Conservation (phyloP, 78 protist species). For the Reticulomyxa filosa region DNA sequence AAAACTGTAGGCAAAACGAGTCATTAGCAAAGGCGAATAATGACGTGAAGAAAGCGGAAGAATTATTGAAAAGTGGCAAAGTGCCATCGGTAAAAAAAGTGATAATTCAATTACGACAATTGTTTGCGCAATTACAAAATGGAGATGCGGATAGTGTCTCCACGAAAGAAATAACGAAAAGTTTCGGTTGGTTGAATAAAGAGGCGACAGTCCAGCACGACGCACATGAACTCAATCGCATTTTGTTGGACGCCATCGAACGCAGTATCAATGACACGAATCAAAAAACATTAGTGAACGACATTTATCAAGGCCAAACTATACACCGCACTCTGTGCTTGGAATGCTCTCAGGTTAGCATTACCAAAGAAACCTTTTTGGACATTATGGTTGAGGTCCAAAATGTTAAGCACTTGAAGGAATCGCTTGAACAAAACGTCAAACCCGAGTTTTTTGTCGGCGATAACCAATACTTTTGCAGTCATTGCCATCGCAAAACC, state of each 20-base stretch:
- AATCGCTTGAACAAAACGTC: neutral
- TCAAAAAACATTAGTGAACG: neutral
- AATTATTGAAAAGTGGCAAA: no score
- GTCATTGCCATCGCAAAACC: neutral
- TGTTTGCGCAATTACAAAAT: neutral
- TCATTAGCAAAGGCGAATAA: no score
- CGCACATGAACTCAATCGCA: neutral
- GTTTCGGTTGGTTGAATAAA: neutral
- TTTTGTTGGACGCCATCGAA: conserved; percentile 2
- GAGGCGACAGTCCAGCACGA: neutral
- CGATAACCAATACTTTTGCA: conserved; percentile 6
- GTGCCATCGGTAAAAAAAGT: no score
- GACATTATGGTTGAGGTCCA: neutral
- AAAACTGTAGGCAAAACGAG: no score
- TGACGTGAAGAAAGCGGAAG: no score
- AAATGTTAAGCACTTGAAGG: neutral
- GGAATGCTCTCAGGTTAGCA: neutral
- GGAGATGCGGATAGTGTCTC: neutral
- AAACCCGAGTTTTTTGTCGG: neutral
- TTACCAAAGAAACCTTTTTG: neutral
- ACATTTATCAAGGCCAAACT: neutral
- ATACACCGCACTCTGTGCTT: neutral
- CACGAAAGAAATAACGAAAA: neutral
- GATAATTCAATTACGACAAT: no score
- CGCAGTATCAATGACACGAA: neutral